Conservation (phyloP, 306 rosid species). For the Vicia sativa region DNA sequence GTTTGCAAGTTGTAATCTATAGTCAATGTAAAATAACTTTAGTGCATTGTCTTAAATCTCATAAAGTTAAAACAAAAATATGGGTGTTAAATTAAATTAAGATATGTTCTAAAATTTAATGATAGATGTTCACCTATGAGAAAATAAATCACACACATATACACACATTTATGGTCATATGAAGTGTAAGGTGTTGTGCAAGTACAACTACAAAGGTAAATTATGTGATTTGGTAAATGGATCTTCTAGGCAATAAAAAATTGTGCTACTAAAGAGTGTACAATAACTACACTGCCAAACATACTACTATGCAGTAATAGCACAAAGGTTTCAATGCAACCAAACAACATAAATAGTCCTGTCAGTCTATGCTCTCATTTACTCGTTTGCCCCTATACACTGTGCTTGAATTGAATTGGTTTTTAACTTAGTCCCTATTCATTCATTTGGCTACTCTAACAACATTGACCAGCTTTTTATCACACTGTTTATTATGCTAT, state of each 20-base stretch:
- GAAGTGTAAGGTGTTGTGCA: slow-evolving; percentile 9
- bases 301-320: slow-evolving; percentile 2
- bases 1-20: no score
- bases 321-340: slow-evolving; percentile 39
- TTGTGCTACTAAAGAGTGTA: not conserved
- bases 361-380: slow-evolving; percentile 34
- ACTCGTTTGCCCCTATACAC: slow-evolving; percentile 31
- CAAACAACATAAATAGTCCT: slow-evolving; percentile 38
- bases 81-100: not conserved
- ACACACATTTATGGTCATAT: not conserved
- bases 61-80: not conserved
- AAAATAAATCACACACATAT: not conserved
- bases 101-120: not conserved
- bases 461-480: not conserved
- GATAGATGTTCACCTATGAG: not conserved
- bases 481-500: not conserved
- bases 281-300: not conserved
- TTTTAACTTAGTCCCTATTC: slow-evolving; percentile 4
- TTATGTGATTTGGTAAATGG: slow-evolving; percentile 1
- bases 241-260: slow-evolving; percentile 1
- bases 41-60: no score
- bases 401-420: slow-evolving; percentile 16
- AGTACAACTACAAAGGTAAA: slow-evolving; percentile 28
- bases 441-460: slow-evolving; percentile 13
- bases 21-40: no score